Base-by-base conservation (phyloP, 148 eudicot species). In the Vaccinium darrowii region DNA sequence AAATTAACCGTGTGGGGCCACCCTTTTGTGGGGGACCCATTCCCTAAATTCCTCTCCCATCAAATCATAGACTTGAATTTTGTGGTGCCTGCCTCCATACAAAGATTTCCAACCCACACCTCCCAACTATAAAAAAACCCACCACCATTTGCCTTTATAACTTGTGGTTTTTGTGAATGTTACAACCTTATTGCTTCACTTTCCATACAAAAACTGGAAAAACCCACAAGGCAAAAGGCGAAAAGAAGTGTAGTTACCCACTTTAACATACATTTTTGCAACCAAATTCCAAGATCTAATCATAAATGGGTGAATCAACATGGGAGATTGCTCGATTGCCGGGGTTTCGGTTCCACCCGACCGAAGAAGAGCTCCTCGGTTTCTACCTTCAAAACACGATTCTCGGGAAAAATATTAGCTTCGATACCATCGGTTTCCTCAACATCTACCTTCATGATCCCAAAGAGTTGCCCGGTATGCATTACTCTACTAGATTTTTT, bases 281-380 rank as follows among this genome's bases (percentile, higher is more conserved):
- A 39, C 77, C 19, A 27, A 25, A 73, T 16, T 73, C 15, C 13
- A 25, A 25, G 75, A 33, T 76, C 54, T 19, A 14, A 53, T 10
- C 3, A 69, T 13, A 11, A 12, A 94, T 92, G 94, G 94, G 87
- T 78, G 90, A 86, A 49, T 57, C 85, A n/a, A 21, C 88, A 15
- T 39, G 78, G 19, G 86, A 88, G 85, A 82, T 91, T 27, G 27
- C 49, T 49, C 89, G 86, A 36, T 85, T 96, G 79, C 99, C 99
- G 3, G 98, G 99, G 2, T 96, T 96, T 63, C 88, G 99, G 19
- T 96, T 94, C 54, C 98, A 96, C 82, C 99, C 99, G 0, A 96
- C 99, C 0, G 99, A 96, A n/a, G 94, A 96, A 83, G 99, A 96
- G 81, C 93, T 96, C 14, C 86, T 96, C 1, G 87, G 85, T 16